phyloP scores from a whole-genome alignment of 495 filamentous ascomycete species.

The Penicillium flavigenum region DNA sequence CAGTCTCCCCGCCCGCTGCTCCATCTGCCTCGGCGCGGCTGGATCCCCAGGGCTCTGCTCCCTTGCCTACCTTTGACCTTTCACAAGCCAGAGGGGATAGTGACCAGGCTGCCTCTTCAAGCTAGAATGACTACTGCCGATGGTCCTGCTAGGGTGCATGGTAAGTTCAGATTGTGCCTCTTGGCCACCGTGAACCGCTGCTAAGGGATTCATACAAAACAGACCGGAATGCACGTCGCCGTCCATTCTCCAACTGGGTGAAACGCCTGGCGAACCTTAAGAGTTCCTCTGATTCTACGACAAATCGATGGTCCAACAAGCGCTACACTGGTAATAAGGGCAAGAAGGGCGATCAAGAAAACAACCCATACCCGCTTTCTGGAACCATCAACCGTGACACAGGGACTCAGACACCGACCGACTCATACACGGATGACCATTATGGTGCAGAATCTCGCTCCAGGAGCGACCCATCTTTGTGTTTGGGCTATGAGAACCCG shows the following conservation, averaged over 20 bases:
- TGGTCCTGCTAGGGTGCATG: slow-evolving; percentile 60
- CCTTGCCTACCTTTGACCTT: slow-evolving; percentile 8
- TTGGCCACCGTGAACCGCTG: slow-evolving; percentile 9
- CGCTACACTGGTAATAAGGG: slow-evolving; percentile 47
- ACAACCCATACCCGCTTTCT: slow-evolving; percentile 82
- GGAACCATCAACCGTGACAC: slow-evolving; percentile 45
- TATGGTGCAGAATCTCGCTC: slow-evolving; percentile 35
- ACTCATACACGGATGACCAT: slow-evolving; percentile 37
- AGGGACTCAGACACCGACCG: slow-evolving; percentile 57
- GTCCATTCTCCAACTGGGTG: slow-evolving; percentile 90
- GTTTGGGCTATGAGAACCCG: slow-evolving; percentile 58
- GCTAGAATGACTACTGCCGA: slow-evolving; percentile 66
- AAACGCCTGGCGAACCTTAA: slow-evolving; percentile 90
- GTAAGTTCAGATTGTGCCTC: slow-evolving; percentile 43
- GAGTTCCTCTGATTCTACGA: slow-evolving; percentile 51
- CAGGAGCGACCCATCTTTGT: slow-evolving; percentile 54
- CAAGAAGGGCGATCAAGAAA: slow-evolving; percentile 65
- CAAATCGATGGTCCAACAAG: slow-evolving; percentile 51
- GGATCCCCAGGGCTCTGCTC: slow-evolving; percentile 5
- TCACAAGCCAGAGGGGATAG: slow-evolving; percentile 13
- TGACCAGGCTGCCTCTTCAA: slow-evolving; percentile 5
- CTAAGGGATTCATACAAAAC: slow-evolving; percentile 24
- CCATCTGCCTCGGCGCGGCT: slow-evolving; percentile 19
- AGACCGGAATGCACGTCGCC: slow-evolving; percentile 71
- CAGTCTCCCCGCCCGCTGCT: slow-evolving; percentile 23